phyloP scores from a whole-genome alignment of 2,329 filamentous ascomycete genomes.

The Ophiostoma piceae region DNA sequence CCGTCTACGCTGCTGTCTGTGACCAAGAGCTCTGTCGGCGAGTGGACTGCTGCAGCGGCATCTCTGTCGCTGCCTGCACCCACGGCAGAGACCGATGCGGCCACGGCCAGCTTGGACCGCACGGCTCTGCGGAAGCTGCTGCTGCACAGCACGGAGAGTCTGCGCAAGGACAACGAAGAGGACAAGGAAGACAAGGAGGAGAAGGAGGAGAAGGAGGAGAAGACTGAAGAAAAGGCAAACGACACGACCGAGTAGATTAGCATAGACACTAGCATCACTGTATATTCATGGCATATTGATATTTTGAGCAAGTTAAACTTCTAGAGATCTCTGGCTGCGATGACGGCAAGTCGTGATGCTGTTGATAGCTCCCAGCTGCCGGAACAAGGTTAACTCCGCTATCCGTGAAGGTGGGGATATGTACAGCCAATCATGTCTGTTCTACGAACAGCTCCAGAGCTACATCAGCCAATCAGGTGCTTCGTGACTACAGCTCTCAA shows the following conservation, averaged over 20 bases:
- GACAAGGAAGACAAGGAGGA: constrained; percentile 16
- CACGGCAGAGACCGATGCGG: constrained; percentile 25
- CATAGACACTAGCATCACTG: constrained; percentile 13
- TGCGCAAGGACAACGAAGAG: constrained; percentile 43
- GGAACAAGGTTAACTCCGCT: too few species aligned
- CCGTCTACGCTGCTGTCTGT: constrained; percentile 30
- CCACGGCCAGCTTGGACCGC: constrained; percentile 30
- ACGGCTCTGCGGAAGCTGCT: constrained; percentile 39
- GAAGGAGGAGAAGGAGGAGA: neutral
- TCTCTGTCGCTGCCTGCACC: constrained; percentile 22
- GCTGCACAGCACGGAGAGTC: constrained; percentile 43
- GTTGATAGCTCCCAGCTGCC: too few species aligned
- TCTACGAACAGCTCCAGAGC: too few species aligned
- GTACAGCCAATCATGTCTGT: too few species aligned
- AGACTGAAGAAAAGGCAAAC: neutral
- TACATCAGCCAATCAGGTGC: too few species aligned
- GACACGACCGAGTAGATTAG: neutral
- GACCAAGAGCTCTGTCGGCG: constrained; percentile 20
- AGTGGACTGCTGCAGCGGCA: constrained; percentile 20
- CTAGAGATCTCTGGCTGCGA: too few species aligned
- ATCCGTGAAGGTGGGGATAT: too few species aligned
- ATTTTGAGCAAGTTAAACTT: neutral
- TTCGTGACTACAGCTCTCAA: too few species aligned
- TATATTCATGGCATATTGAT: neutral
- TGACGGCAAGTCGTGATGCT: neutral